A percentile compares a stretch with the other conserved stretches of the same genome.
phyloP scores from a whole-genome alignment of 352 stramenopile species.

The Pilasporangium apinafurcum region DNA sequence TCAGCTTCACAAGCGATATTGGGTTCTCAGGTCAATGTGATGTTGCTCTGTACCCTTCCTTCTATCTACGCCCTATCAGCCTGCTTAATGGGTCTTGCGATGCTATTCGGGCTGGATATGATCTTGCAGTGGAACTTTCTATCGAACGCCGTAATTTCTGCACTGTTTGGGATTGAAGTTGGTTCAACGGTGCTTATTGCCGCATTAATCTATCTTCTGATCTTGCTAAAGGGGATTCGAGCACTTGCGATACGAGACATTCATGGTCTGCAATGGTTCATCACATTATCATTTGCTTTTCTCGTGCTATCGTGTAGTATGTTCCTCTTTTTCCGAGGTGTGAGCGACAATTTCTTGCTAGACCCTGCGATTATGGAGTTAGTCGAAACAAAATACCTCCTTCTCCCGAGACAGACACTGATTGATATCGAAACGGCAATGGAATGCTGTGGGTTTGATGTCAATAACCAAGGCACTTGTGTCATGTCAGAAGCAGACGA shows the following conservation, averaged over 20 bases:
- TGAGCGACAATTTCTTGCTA: slow-evolving; percentile 22
- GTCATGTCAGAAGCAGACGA: not conserved
- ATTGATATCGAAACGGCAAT: slow-evolving; percentile 34
- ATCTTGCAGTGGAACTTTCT: slow-evolving; percentile 26
- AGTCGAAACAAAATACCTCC: slow-evolving; percentile 25
- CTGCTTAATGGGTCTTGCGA: slow-evolving; percentile 11
- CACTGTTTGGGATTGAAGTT: slow-evolving; percentile 35
- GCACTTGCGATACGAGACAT: slow-evolving; percentile 21
- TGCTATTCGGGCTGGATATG: slow-evolving; percentile 36
- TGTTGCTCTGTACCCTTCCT: slow-evolving; percentile 31
- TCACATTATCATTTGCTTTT: slow-evolving; percentile 18
- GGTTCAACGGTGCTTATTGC: slow-evolving; percentile 12
- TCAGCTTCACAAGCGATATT: slow-evolving; percentile 19
- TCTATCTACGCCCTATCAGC: slow-evolving; percentile 21
- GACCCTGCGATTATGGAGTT: slow-evolving; percentile 23
- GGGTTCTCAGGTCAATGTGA: slow-evolving; percentile 16
- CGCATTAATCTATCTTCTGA: slow-evolving; percentile 11
- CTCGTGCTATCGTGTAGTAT: slow-evolving; percentile 21
- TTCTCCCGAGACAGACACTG: slow-evolving; percentile 9
- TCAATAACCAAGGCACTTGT: slow-evolving; percentile 23
- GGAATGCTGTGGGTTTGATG: slow-evolving; percentile 38
- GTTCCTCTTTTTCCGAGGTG: slow-evolving; percentile 16
- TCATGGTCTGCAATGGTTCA: slow-evolving; percentile 23
- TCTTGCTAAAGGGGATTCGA: slow-evolving; percentile 18
- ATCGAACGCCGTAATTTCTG: slow-evolving; percentile 20